Evolutionary conservation across 2,329 filamentous ascomycete species (phyloP).

Genomic region (Colletotrichum sidae): DNA sequence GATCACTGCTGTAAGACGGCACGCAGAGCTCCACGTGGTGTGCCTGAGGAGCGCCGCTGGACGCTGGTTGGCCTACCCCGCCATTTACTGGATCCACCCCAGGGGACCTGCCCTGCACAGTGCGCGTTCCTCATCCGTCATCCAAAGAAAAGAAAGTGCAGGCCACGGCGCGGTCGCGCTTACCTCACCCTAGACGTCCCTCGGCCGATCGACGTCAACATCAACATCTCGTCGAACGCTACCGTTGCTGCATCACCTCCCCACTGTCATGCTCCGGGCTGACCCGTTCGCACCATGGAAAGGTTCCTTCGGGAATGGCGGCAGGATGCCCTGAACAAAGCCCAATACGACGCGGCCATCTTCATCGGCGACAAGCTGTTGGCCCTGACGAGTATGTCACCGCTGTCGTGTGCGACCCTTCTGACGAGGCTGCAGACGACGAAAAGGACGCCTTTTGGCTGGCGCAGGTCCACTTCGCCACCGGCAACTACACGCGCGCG

Average conservation of each 20-base stretch:
- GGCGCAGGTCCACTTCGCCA: constrained; percentile 97
- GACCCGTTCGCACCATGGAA: constrained; percentile 72
- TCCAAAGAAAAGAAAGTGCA: constrained; percentile 37
- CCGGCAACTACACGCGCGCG: constrained; percentile 93
- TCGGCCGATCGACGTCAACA: constrained; percentile 25
- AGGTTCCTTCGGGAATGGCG: constrained; percentile 93
- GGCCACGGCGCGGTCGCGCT: constrained; percentile 31
- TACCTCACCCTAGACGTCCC: constrained; percentile 28
- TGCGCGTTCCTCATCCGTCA: constrained; percentile 33
- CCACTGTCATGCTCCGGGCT: no score
- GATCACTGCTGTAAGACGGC: not conserved
- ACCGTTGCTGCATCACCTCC: no score
- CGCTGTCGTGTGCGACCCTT: not conserved
- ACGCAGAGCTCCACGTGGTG: constrained; percentile 28
- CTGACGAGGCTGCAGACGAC: constrained; percentile 70
- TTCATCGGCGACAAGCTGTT: constrained; percentile 98
- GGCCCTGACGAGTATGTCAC: constrained; percentile 83
- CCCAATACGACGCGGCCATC: constrained; percentile 95
- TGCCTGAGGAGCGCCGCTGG: constrained; percentile 25
- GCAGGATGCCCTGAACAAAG: constrained; percentile 93
- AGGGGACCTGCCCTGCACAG: constrained; percentile 28
- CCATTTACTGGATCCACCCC: constrained; percentile 37
- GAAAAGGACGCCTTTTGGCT: constrained; percentile 97
- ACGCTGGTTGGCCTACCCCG: constrained; percentile 35
- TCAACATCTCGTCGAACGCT: constrained; percentile 7